Percentiles rank a stretch among this genome's conserved stretches.
Evolutionary conservation across 257 asterid species (phyloP).

Genomic region (Anisodus tanguticus): DNA sequence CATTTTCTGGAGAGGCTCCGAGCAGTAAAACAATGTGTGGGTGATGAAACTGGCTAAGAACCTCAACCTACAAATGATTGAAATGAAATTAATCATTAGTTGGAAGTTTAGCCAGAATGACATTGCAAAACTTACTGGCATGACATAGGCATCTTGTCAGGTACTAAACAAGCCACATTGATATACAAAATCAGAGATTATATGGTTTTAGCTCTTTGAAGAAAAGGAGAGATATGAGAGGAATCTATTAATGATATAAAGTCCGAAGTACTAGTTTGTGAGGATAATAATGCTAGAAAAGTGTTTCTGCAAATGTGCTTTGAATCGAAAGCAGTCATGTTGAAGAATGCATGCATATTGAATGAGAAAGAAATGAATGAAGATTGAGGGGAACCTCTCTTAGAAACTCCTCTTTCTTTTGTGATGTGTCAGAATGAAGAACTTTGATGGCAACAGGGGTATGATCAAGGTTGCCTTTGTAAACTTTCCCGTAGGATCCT

Average conservation of each 20-base stretch:
- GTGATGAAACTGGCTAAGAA: conserved; percentile 78
- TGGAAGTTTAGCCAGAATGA: conserved; percentile 18
- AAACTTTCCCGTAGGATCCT: conserved; percentile 88
- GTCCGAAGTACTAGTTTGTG: conserved; percentile 1
- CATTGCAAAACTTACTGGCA: background rate
- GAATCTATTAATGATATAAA: conserved; percentile 6
- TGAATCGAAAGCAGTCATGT: background rate
- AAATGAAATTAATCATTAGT: background rate
- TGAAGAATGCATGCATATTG: conserved; percentile 17
- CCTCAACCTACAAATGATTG: conserved; percentile 67
- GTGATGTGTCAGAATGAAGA: conserved; percentile 60
- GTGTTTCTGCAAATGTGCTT: background rate
- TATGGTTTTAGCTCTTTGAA: background rate
- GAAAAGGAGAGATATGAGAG: conserved; percentile 10
- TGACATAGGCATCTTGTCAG: background rate
- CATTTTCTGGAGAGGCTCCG: conserved; percentile 87
- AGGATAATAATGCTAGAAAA: conserved; percentile 12
- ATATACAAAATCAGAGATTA: background rate
- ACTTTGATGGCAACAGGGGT: conserved; percentile 76
- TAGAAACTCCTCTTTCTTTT: conserved; percentile 71
- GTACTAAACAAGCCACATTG: background rate
- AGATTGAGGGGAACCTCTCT: conserved; percentile 63
- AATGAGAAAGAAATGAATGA: conserved; percentile 21
- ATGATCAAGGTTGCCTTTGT: conserved; percentile 82
- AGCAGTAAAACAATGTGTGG: conserved; percentile 74